Conservation (phyloP, 176 grass and related monocot species). For the Aegilops longissima region DNA sequence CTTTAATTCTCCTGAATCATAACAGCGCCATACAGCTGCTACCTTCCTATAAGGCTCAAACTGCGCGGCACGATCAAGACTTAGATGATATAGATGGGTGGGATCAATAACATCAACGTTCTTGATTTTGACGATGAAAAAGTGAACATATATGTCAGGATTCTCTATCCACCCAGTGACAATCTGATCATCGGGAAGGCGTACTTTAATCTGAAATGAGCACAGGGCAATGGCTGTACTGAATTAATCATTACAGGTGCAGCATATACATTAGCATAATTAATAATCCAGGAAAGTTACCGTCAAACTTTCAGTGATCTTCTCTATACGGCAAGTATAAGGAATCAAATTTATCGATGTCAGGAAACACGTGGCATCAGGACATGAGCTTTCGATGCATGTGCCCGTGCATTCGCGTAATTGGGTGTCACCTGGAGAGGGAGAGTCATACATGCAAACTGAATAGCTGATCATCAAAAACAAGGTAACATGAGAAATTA, state of each 20-base stretch:
- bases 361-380: not conserved
- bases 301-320: not conserved
- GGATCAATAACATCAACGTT: not conserved
- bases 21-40: not conserved
- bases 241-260: not conserved
- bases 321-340: not conserved
- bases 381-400: not conserved
- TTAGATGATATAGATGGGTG: not conserved
- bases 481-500: not conserved
- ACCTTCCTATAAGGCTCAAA: constrained; percentile 13
- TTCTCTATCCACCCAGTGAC: not conserved
- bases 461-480: not conserved
- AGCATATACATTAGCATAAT: not conserved
- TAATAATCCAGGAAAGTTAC: not conserved
- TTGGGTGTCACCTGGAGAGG: not conserved
- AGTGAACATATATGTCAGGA: not conserved
- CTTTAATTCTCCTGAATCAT: not conserved
- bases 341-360: constrained; percentile 3
- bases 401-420: not conserved
- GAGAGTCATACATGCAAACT: not conserved
- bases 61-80: not conserved
- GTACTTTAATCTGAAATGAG: constrained; percentile 1
- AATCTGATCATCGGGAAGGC: not conserved
- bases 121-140: constrained; percentile 8
- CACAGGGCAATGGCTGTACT: not conserved